Evolutionary conservation across 495 filamentous ascomycete species (phyloP), one percentile per base, ranked within the genome.

Genomic region (Hypoxylon cercidicola): DNA sequence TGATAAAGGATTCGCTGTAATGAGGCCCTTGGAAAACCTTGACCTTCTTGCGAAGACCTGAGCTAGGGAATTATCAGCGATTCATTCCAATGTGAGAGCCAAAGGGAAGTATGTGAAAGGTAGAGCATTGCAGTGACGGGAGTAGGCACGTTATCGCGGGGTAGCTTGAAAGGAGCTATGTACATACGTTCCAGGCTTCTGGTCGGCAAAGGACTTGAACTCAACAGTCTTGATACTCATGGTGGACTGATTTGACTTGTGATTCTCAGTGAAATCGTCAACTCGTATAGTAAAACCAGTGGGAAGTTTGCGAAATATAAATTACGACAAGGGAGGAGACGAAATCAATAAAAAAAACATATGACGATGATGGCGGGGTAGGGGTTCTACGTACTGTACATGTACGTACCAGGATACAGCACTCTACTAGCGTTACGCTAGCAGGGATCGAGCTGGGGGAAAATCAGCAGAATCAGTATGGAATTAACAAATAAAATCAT

Each of bases 101-200:
- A 3, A 37, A 28, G 19, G 11, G 30, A 35, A 35, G 23, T 43
- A 21, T 39, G 21, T 43, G 45, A 62, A 35, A 45, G 20, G 13
- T 11, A 41, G n/a, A 34, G 28, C 16, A 50, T 48, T 34, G 54
- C 15, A 49, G 19, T 32, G 15, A 21, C 18, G 12, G 34, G 28
- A 23, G 18, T 12, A 37, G 13, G 8, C 10, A 37, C 34, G 34
- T 4, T 41, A 41, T 25, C 13, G 39, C 60, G 70, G 66, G 72
- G 66, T 74, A 73, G 60, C 55, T 63, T 55, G 67, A 58, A 71
- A 57, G 70, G 70, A 68, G 58, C 73, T 57, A 50, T 58, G 58
- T 60, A 90, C 93, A 78, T 90, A 97, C 95, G 96, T 98, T 86
- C 95, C 95, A 57, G 95, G 95, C 84, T 98, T 98, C 86, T 99